Percentiles rank a stretch among this genome's conserved stretches.
phyloP scores from a whole-genome alignment of 352 stramenopile species.

The Plasmopara muralis region DNA sequence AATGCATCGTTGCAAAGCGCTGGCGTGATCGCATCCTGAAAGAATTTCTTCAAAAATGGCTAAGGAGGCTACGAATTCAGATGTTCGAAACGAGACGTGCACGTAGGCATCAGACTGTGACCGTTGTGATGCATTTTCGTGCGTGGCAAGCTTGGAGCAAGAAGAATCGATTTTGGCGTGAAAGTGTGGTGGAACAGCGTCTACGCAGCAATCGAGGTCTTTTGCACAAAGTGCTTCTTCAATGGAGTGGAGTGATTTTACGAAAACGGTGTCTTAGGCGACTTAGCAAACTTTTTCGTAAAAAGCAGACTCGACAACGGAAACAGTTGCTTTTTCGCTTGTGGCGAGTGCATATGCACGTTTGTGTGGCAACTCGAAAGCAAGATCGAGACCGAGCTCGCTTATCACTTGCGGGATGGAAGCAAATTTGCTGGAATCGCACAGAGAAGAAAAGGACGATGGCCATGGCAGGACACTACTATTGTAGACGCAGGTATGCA shows the following conservation, averaged over 20 bases:
- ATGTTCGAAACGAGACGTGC: slow-evolving; percentile 2
- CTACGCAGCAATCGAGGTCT: slow-evolving; percentile 3
- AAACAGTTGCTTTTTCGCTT: slow-evolving; percentile 15
- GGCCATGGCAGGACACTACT: slow-evolving; percentile 15
- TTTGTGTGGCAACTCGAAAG: slow-evolving; percentile 9
- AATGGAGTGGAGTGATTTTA: slow-evolving; percentile 27
- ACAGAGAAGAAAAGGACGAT: slow-evolving; percentile 4
- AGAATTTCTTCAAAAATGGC: slow-evolving; percentile 12
- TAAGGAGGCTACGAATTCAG: slow-evolving; percentile 5
- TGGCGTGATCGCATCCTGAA: slow-evolving; percentile 3
- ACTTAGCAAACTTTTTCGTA: slow-evolving; percentile 38
- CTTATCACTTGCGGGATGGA: slow-evolving; percentile 17
- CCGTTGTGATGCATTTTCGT: slow-evolving; percentile 9
- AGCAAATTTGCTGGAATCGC: slow-evolving; percentile 1
- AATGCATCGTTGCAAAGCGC: slow-evolving; percentile 7
- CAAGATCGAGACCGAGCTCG: slow-evolving; percentile 1
- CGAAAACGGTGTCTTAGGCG: slow-evolving; percentile 29
- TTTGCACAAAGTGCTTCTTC: slow-evolving; percentile 8
- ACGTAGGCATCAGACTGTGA: slow-evolving; percentile 6
- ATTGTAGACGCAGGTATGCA: slow-evolving; percentile 13
- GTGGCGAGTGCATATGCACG: slow-evolving; percentile 11
- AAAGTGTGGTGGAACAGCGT: slow-evolving; percentile 4
- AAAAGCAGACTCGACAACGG: slow-evolving; percentile 19
- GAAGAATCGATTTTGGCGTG: background rate
- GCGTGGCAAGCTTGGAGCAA: slow-evolving; percentile 14